Percentiles rank a stretch among this genome's conserved stretches.
These are phyloP conservation scores for Aspergillus hiratsukae DNA, from an alignment of 2,329 filamentous ascomycete species.

Conservation along the genomic window DNA sequence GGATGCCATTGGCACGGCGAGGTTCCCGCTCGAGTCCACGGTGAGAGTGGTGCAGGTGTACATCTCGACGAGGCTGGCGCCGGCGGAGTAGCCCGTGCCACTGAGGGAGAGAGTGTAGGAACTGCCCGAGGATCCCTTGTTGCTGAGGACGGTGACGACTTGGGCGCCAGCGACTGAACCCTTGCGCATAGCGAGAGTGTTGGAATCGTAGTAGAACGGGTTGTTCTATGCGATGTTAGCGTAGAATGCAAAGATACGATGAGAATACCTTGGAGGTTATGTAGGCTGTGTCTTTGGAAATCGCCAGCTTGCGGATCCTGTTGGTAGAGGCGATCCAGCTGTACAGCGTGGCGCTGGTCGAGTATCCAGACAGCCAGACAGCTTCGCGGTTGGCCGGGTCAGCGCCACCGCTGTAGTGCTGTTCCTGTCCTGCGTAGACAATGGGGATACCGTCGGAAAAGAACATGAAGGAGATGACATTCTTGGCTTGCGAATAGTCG, in stretches of 20 bases:
- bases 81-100: slow-evolving; percentile 20
- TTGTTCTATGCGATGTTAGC: slow-evolving; percentile 21
- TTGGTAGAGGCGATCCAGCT: slow-evolving; percentile 45
- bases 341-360: slow-evolving; percentile 46
- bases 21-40: slow-evolving; percentile 40
- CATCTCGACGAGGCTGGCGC: slow-evolving; percentile 22
- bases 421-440: slow-evolving; percentile 62
- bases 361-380: slow-evolving; percentile 52
- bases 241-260: background rate
- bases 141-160: slow-evolving; percentile 37
- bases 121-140: slow-evolving; percentile 30
- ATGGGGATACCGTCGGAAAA: slow-evolving; percentile 59
- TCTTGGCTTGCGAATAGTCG: slow-evolving; percentile 49
- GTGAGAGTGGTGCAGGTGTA: slow-evolving; percentile 41
- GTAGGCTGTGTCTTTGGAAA: slow-evolving; percentile 35
- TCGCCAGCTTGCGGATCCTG: slow-evolving; percentile 43
- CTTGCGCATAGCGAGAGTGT: slow-evolving; percentile 41
- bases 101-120: slow-evolving; percentile 20
- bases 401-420: slow-evolving; percentile 51
- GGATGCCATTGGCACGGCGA: slow-evolving; percentile 41
- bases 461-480: slow-evolving; percentile 57
- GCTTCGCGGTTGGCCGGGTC: slow-evolving; percentile 52
- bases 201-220: slow-evolving; percentile 40
- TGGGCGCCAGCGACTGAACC: slow-evolving; percentile 35
- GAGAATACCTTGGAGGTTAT: slow-evolving; percentile 28